These are phyloP conservation scores for Gossypium stocksii DNA, from an alignment of 345 rosid genomes.

Conservation along the genomic window DNA sequence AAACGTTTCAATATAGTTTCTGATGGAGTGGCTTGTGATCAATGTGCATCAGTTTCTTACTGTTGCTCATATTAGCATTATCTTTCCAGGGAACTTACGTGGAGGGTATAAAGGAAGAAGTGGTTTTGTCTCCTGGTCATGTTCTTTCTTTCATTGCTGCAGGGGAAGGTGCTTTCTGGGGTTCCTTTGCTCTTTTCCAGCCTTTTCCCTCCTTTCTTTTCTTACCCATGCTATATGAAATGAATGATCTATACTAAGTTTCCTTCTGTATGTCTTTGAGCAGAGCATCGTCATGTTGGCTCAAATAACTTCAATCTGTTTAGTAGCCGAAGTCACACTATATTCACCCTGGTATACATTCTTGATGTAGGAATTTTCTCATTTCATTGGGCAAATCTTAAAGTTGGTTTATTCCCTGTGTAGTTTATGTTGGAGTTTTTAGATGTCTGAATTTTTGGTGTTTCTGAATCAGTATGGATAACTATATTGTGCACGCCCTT, in stretches of 20 bases:
- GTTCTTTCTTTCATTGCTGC: constrained; percentile 98
- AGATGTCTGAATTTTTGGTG: not conserved
- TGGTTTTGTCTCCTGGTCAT: constrained; percentile 98
- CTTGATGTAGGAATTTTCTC: constrained; percentile 7
- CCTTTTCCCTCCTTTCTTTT: not conserved
- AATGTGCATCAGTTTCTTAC: not conserved
- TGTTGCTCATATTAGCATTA: not conserved
- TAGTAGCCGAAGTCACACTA: constrained; percentile 99
- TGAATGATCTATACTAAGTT: not conserved
- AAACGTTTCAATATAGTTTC: not conserved
- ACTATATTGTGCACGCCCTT: not conserved
- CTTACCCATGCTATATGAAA: not conserved
- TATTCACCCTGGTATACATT: constrained; percentile 79
- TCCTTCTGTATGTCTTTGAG: constrained; percentile 24
- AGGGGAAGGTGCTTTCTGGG: constrained; percentile 70
- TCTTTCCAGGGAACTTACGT: constrained; percentile 88
- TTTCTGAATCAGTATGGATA: not conserved
- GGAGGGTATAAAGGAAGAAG: constrained; percentile 99
- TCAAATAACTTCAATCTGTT: constrained; percentile 94
- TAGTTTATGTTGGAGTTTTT: not conserved
- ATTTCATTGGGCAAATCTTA: not conserved
- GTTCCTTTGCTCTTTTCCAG: constrained; percentile 2
- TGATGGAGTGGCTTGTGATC: not conserved
- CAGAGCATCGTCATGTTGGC: constrained; percentile 99
- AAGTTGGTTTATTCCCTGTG: not conserved